Evolutionary conservation across 1,139 yeast genomes (phyloP).

Genomic region (Taiozyma sp.): DNA sequence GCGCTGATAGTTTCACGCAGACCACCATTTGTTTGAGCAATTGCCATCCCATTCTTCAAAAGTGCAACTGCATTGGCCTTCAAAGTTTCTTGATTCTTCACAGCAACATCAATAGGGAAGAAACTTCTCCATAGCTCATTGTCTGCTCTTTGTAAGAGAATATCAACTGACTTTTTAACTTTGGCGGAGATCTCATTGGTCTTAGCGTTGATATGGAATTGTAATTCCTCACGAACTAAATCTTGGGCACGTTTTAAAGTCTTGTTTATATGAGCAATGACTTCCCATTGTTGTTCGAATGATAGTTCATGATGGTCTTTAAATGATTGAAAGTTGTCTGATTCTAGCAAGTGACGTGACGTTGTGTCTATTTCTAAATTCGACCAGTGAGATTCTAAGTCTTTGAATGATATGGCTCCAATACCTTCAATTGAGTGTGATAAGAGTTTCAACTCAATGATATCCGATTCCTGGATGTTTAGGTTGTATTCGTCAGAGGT

Average conservation of each 20-base stretch:
- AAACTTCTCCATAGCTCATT: constrained; percentile 40
- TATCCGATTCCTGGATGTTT: constrained; percentile 6
- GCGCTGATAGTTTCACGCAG: constrained; percentile 42
- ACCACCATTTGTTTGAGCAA: constrained; percentile 43
- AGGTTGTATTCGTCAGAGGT: constrained; percentile 17
- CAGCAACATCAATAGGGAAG: constrained; percentile 6
- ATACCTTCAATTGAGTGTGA: constrained; percentile 9
- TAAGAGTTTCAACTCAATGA: constrained; percentile 11
- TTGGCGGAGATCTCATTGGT: constrained; percentile 35
- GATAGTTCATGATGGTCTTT: constrained; percentile 26
- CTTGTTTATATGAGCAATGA: constrained; percentile 31
- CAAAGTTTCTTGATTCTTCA: constrained; percentile 28
- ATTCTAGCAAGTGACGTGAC: constrained; percentile 36
- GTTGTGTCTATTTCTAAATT: constrained; percentile 21
- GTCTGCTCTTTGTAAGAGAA: constrained; percentile 44
- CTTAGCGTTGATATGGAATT: constrained; percentile 20
- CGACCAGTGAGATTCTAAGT: constrained; percentile 15
- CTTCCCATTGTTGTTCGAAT: constrained; percentile 32
- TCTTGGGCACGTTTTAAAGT: constrained; percentile 40
- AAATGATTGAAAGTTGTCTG: constrained; percentile 38
- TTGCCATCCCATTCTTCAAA: constrained; percentile 40
- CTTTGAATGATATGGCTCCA: constrained; percentile 17
- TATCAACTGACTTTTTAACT: constrained; percentile 37
- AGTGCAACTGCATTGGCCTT: constrained; percentile 36
- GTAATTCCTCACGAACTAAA: constrained; percentile 21